A percentile compares a stretch with the other conserved stretches of the same genome.
Evolutionary conservation across 164 flowering plant species (phyloP).

Genomic region (Vitis riparia): DNA sequence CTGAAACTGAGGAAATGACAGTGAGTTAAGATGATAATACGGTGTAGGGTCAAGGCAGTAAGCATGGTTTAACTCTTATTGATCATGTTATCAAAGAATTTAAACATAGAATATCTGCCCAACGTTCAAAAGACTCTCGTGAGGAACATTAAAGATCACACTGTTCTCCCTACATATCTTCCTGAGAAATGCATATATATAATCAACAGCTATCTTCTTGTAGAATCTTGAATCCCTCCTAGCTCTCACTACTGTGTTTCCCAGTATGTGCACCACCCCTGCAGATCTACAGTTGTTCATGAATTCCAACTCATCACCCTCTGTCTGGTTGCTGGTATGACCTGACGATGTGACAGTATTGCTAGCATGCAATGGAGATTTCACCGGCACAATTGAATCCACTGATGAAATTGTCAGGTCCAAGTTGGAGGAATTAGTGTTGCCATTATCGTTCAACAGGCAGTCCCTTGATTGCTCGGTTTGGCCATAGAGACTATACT

Average conservation of each 20-base stretch:
- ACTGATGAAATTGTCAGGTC: conserved; percentile 52
- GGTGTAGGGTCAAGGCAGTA: no score
- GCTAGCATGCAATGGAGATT: conserved; percentile 31
- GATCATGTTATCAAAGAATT: conserved; percentile 5
- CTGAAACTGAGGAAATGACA: no score
- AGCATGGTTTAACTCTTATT: no score
- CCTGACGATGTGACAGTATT: conserved; percentile 37
- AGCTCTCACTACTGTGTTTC: conserved; percentile 84
- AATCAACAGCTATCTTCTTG: conserved; percentile 81
- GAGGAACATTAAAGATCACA: conserved; percentile 79
- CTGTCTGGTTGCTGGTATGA: conserved; percentile 49
- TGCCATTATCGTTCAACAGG: conserved; percentile 31
- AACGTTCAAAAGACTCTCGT: conserved; percentile 83
- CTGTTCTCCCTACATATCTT: conserved; percentile 89
- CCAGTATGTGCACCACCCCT: conserved; percentile 92
- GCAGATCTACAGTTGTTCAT: conserved; percentile 76
- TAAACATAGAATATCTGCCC: conserved; percentile 84
- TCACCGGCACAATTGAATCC: conserved; percentile 64
- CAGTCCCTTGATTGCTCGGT: conserved; percentile 46
- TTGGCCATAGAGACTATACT: conserved; percentile 58
- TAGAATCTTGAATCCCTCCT: conserved; percentile 62
- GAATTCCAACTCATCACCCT: conserved; percentile 73
- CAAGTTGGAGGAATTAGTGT: conserved; percentile 31
- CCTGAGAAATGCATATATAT: conserved; percentile 87
- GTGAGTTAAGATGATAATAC: no score